Evolutionary conservation across 306 rosid species (phyloP), one percentile per base, ranked within the genome.

Genomic region (Trifolium pratense): DNA sequence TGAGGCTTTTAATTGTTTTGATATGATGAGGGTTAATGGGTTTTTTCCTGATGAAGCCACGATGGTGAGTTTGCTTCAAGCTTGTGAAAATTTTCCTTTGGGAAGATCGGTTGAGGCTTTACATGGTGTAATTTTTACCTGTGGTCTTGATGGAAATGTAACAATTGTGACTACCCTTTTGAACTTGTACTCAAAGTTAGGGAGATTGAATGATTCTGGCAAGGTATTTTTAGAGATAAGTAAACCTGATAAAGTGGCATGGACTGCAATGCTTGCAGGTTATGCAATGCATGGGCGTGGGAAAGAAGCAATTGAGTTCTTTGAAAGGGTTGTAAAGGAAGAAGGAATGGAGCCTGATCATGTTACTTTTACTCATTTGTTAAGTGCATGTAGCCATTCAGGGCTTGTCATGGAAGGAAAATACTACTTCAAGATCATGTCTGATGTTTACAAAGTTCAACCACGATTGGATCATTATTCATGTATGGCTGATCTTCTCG

Each of bases 401-500:
- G 97, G 97, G 74, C 91, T 85, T 62, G 83, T 89, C 43, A 48
- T 71, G 37, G 88, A 86, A 61, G 96, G 96, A 18, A 89, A 78
- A 68, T 55, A 77, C 74, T 89, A 86, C 75, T 89, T 89, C 81
- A 73, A 51, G 63, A 59, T 70, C 31, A 89, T 92, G 96, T 57
- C 85, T 65, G 76, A 78, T 67, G 86, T 85, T 57, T 84, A 83
- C 78, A 71, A 78, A 72, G 59, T 89, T 75, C 85, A 83, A 55
- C 91, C 90, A 9, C 75, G 87, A 56, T 46, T 89, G 82, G 92
- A 86, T 79, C 97, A 92, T 59, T 88, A 89, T 81, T 89, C 97
- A 20, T 89, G 97, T 73, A 86, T 92, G 93, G 96, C 85, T 77
- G 97, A 89, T 88, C 92, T 89, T 79, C 92, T 92, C 1, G 93